A percentile compares a stretch with the other conserved stretches of the same genome.
phyloP scores from a whole-genome alignment of 352 stramenopile species.

The Phytophthora crassamura region DNA sequence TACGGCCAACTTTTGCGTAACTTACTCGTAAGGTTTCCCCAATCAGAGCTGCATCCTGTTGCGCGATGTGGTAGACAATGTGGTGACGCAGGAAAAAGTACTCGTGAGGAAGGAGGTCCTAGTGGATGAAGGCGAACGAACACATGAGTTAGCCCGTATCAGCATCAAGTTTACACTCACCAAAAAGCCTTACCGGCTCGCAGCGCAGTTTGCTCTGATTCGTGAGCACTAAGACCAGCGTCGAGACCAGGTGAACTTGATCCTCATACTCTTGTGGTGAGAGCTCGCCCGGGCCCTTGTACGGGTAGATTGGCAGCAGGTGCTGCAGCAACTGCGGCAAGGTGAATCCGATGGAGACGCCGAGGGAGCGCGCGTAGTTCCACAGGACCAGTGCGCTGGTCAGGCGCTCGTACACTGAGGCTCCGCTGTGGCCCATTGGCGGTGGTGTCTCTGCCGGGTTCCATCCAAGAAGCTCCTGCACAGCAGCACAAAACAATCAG shows the following conservation, averaged over 20 bases:
- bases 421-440: slow-evolving; percentile 35
- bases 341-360: slow-evolving; percentile 67
- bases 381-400: slow-evolving; percentile 72
- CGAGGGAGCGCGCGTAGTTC: slow-evolving; percentile 71
- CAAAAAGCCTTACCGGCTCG: slow-evolving; percentile 49
- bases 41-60: slow-evolving; percentile 76
- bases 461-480: slow-evolving; percentile 85
- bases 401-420: slow-evolving; percentile 63
- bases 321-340: slow-evolving; percentile 79
- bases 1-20: not conserved
- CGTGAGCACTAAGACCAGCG: slow-evolving; percentile 87
- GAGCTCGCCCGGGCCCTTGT: slow-evolving; percentile 76
- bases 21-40: slow-evolving; percentile 74
- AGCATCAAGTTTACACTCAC: not conserved
- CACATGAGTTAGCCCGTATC: slow-evolving; percentile 7
- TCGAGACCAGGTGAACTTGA: slow-evolving; percentile 87
- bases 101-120: slow-evolving; percentile 91
- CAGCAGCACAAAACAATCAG: slow-evolving; percentile 8
- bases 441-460: slow-evolving; percentile 55
- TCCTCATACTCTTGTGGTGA: slow-evolving; percentile 73
- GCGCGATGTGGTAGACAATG: slow-evolving; percentile 76
- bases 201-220: slow-evolving; percentile 81
- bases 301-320: slow-evolving; percentile 81
- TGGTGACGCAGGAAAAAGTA: slow-evolving; percentile 91
- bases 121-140: not conserved